Evolutionary conservation across 495 filamentous ascomycete species (phyloP), one percentile per base, ranked within the genome.

Genomic region (Jackrogersella minutella): DNA sequence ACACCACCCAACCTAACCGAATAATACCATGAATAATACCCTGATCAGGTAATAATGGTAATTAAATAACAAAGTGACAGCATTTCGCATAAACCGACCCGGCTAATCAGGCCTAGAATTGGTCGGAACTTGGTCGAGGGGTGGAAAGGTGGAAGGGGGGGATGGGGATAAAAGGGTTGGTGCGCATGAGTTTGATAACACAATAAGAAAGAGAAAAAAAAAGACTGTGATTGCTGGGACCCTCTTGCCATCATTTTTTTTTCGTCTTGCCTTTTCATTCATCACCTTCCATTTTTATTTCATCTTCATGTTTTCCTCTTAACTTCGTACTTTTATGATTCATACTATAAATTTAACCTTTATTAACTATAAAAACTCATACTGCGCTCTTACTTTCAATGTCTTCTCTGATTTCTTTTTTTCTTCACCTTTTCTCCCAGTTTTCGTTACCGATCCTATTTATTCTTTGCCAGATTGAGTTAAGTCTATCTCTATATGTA

Each of bases 21-120:
- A 69, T 64, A 69, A 64, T 52, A 21, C 16, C 28, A 36, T 52
- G 30, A 52, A 52, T 52, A 52, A 52, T 52, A 52, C 49, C 49
- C 49, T 36, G 49, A 17, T n/a, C 28, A 62, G 9, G 46, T 58
- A 58, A 58, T 68, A 58, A 68, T 69, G 56, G 50, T 57, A 69
- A 64, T 61, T 61, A 56, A 61, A 64, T n/a, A 54, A 16, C 21
- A 57, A 14, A 64, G 49, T 64, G 61, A 64, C 60, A 64, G 40
- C 60, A 61, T 57, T 41, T 64, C 50, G 61, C 66, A 64, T 69
- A 61, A 69, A 69, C 40, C 56, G 36, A 36, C 49, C 60, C 66
- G 66, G 66, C 66, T 69, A 69, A 69, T 69, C 60, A 69, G 60
- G 66, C 55, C 66, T 69, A 69, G 66, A 64, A 60, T 64, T 60